A percentile compares a stretch with the other conserved stretches of the same genome.
phyloP scores from a whole-genome alignment of 2,329 filamentous ascomycete genomes.

The Pestalotiopsis fici region DNA sequence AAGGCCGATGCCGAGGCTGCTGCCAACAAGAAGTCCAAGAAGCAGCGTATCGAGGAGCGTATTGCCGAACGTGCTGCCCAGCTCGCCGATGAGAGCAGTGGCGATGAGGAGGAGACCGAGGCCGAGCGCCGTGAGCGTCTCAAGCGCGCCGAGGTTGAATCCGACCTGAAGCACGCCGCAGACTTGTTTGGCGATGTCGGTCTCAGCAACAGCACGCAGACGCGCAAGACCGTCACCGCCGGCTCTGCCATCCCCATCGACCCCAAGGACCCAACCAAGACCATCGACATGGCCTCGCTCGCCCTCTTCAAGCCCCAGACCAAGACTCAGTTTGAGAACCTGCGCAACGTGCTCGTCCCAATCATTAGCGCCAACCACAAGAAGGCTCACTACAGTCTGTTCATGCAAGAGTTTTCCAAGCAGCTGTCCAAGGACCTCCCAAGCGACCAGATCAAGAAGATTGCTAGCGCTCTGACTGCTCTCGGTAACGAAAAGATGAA shows the following conservation, averaged over 20 bases:
- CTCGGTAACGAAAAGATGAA: constrained; percentile 97
- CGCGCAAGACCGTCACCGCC: constrained; percentile 66
- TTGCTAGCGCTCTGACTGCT: constrained; percentile 83
- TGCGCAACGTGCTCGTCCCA: constrained; percentile 78
- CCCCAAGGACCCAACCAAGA: constrained; percentile 71
- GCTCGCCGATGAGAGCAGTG: constrained; percentile 54
- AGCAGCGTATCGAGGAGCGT: constrained; percentile 81
- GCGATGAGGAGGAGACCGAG: constrained; percentile 73
- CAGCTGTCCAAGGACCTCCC: constrained; percentile 83
- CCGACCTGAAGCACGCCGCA: constrained; percentile 85
- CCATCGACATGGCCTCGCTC: constrained; percentile 78
- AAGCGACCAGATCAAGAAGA: constrained; percentile 96
- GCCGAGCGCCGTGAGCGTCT: constrained; percentile 74
- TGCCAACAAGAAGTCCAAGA: constrained; percentile 87
- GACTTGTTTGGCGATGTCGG: constrained; percentile 80
- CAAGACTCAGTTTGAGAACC: constrained; percentile 80
- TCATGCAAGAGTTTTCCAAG: constrained; percentile 89
- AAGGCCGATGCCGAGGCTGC: constrained; percentile 88
- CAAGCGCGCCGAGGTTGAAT: constrained; percentile 78
- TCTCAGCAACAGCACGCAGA: constrained; percentile 48
- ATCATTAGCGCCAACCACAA: constrained; percentile 77
- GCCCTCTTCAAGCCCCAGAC: constrained; percentile 87
- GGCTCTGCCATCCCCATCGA: constrained; percentile 70
- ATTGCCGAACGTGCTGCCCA: constrained; percentile 60
- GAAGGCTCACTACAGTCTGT: constrained; percentile 88